phyloP scores from a whole-genome alignment of 495 filamentous ascomycete genomes.

The Hypoxylon lenormandii region DNA sequence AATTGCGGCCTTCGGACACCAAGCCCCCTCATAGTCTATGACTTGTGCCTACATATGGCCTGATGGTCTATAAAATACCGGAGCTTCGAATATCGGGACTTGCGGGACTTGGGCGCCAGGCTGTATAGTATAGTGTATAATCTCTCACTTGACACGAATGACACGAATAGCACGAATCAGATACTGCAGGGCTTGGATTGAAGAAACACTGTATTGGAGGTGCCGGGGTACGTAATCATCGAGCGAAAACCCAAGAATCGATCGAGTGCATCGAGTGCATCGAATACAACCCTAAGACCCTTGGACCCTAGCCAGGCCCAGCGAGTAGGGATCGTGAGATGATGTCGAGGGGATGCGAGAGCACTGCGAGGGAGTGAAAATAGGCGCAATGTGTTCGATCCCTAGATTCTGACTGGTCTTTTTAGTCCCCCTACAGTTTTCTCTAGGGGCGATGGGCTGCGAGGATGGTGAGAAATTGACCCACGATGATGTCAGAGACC shows the following conservation, averaged over 20 bases:
- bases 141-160: conserved; percentile 1
- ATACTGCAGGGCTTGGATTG: not conserved
- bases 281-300: conserved; percentile 30
- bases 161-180: no score
- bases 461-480: conserved; percentile 32
- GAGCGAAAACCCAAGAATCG: conserved; percentile 34
- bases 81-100: not conserved
- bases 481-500: conserved; percentile 44
- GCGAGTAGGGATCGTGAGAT: conserved; percentile 1
- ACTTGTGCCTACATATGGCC: not conserved
- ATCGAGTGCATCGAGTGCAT: conserved; percentile 33
- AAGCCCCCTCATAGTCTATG: not conserved
- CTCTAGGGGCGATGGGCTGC: no score
- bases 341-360: conserved; percentile 30
- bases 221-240: conserved; percentile 37
- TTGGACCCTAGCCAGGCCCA: conserved; percentile 5
- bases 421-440: not conserved
- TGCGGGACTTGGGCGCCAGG: no score
- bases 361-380: no score
- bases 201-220: not conserved
- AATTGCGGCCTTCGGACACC: not conserved
- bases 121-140: no score
- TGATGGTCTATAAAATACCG: not conserved
- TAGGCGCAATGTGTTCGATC: conserved; percentile 13
- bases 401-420: conserved; percentile 29